Conservation (phyloP, 208 protist species). For the Crithidia brevicula region DNA sequence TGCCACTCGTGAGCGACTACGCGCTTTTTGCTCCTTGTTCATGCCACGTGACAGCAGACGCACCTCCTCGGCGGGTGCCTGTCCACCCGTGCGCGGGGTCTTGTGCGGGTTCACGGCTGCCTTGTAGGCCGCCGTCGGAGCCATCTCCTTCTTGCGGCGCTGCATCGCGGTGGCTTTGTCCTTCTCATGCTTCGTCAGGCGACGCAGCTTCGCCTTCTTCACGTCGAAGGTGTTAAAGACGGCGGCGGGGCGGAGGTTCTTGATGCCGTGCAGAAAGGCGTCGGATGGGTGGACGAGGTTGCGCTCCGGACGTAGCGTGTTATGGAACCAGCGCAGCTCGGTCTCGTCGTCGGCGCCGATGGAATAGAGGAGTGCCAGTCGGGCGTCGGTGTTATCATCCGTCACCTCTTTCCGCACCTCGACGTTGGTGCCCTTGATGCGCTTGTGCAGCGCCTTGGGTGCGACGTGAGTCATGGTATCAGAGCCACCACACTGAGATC, state of each 20-base stretch:
- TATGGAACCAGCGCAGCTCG: constrained; percentile 74
- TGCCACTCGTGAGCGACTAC: constrained; percentile 18
- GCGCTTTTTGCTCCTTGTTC: constrained; percentile 34
- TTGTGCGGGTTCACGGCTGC: constrained; percentile 81
- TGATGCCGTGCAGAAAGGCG: constrained; percentile 77
- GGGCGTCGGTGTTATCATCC: constrained; percentile 47
- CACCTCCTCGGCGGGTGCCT: constrained; percentile 55
- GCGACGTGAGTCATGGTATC: constrained; percentile 18
- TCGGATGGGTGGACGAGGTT: constrained; percentile 80
- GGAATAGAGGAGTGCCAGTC: constrained; percentile 51
- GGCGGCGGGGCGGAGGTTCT: constrained; percentile 65
- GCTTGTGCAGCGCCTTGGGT: constrained; percentile 47
- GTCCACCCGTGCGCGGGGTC: constrained; percentile 63
- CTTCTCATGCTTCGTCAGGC: constrained; percentile 72
- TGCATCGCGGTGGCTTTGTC: constrained; percentile 51
- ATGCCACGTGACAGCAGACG: constrained; percentile 61
- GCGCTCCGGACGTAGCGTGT: constrained; percentile 64
- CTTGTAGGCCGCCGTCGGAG: constrained; percentile 77
- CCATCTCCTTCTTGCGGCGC: constrained; percentile 65
- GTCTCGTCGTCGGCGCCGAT: constrained; percentile 67
- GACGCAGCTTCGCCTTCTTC: constrained; percentile 73
- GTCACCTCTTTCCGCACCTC: constrained; percentile 54
- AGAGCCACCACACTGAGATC: too few relatives aligned
- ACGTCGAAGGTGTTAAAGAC: constrained; percentile 84
- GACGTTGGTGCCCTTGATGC: constrained; percentile 81